Evolutionary conservation across 1,284 basidiomycete species (phyloP), one percentile per base, ranked within the genome.

Genomic region (Apiotrichum gamsii): DNA sequence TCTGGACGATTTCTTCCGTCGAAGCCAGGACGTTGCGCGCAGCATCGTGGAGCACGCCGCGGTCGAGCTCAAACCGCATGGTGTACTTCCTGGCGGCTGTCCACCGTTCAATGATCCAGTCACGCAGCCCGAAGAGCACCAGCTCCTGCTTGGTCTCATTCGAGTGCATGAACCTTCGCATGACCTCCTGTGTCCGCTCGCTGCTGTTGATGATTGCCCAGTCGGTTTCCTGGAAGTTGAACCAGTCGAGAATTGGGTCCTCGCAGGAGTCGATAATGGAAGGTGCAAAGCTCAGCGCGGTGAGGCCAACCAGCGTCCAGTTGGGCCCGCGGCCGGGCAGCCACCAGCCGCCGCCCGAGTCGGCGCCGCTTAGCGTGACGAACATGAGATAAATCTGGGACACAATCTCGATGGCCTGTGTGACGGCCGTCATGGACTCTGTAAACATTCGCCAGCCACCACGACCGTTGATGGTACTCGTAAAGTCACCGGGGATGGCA

Each of bases 141-240:
- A 39, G 24, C 13, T 39, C 38, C 11, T 39, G 20, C 62, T 84
- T 79, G 0, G 72, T 61, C 36, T 85, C 83, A n/a, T n/a, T n/a
- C 59, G 79, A 83, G 60, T 83, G 79, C 0, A 81, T 85, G 36
- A 88, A 72, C 57, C 83, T 82, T 18, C 76, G 75, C 2, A 76
- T 74, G 13, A 72, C 75, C 51, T 75, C 75, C 19, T 46, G 5
- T 20, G 16, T 9, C 19, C 18, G 15, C 16, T 19, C 18, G 19
- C 19, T 9, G 5, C 3, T 2, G 16, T n/a, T n/a, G n/a, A n/a
- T n/a, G n/a, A n/a, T n/a, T n/a, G n/a, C n/a, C n/a, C 33, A 20
- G 18, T 34, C 33, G n/a, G n/a, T 9, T 34, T 2, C 18, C 8
- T 28, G 25, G 6, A 11, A 28, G 25, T 11, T 11, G 25, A 6